Percentiles rank a stretch among this genome's conserved stretches.
phyloP scores from a whole-genome alignment of 306 rosid species.

The Fragaria ananassa region DNA sequence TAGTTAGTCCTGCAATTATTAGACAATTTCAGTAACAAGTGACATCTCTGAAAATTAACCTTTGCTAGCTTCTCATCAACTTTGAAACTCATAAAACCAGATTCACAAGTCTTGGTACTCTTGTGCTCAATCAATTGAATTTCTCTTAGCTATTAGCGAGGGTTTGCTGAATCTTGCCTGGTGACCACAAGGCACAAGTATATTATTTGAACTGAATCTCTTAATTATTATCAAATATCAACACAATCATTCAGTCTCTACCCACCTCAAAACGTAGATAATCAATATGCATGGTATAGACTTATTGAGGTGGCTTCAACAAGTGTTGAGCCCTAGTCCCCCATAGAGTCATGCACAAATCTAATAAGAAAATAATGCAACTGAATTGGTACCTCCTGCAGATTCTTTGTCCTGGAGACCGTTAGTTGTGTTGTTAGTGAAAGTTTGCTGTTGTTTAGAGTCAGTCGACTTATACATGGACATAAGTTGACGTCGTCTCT shows the following conservation, averaged over 20 bases:
- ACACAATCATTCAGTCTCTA: not conserved
- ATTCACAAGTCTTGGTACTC: not conserved
- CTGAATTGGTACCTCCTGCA: not conserved
- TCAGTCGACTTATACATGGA: not conserved
- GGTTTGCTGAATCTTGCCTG: not conserved
- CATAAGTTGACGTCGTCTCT: slow-evolving; percentile 44
- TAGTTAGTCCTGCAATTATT: slow-evolving; percentile 41
- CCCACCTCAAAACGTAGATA: not conserved
- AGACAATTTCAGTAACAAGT: not conserved
- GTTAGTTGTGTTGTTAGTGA: not conserved
- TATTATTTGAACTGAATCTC: not conserved
- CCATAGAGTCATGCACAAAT: not conserved
- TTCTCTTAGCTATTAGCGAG: not conserved
- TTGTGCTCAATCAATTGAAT: too few species aligned
- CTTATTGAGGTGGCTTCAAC: not conserved
- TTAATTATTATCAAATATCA: not conserved
- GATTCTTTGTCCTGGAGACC: not conserved
- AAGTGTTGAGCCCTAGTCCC: not conserved
- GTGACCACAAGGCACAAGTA: not conserved
- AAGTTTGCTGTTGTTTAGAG: not conserved
- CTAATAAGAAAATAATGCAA: not conserved
- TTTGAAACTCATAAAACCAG: not conserved
- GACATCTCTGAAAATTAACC: not conserved
- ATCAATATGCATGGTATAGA: not conserved
- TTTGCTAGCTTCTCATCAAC: not conserved